Evolutionary conservation across 2,329 filamentous ascomycete species (phyloP), one percentile per base, ranked within the genome.

Genomic region (Colletotrichum sp.): DNA sequence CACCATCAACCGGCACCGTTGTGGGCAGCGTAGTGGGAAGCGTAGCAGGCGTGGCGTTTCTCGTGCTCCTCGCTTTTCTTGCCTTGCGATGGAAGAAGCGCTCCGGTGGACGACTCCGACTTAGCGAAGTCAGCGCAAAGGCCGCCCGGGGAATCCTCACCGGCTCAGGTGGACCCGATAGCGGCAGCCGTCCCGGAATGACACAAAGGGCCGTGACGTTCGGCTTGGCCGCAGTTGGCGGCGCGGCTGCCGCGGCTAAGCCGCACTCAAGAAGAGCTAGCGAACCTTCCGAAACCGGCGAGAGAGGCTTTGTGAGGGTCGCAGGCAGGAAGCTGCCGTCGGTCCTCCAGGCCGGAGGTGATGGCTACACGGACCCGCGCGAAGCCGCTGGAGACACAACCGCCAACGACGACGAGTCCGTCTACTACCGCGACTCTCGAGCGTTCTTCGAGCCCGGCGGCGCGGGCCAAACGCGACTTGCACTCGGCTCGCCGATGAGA

Each of bases 291-390:
- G 85, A 85, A 44, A 83, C 81, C 28, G 87, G 85, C 32, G 91
- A 93, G 80, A 86, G 87, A 76, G 90, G 91, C 1, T 94, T 94
- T 81, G 90, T 93, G 77, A 90, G 91, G 34, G 89, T 94, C 3
- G 92, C 92, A 8, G 92, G 92, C 76, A 89, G 89, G 79, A 94
- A 93, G 80, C 82, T 94, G 72, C 90, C 91, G 5, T 91, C 92
- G 3, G 92, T 93, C 12, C 83, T 94, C 48, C 87, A 91, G 74
- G 87, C 86, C 63, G 92, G 92, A 16, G 92, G 92, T 8, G 92
- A 93, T 80, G 92, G 92, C 2, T 93, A 91, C 82, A 87, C 88
- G 25, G 91, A 91, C 74, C 87, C 85, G 11, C 82, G 84, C 7
- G 82, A 83, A 68, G 87, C 83, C 78, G 57, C 78, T 61, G 52